Evolutionary conservation across 2,329 filamentous ascomycete species (phyloP).

Genomic region (Ceratocystis smalleyi): DNA sequence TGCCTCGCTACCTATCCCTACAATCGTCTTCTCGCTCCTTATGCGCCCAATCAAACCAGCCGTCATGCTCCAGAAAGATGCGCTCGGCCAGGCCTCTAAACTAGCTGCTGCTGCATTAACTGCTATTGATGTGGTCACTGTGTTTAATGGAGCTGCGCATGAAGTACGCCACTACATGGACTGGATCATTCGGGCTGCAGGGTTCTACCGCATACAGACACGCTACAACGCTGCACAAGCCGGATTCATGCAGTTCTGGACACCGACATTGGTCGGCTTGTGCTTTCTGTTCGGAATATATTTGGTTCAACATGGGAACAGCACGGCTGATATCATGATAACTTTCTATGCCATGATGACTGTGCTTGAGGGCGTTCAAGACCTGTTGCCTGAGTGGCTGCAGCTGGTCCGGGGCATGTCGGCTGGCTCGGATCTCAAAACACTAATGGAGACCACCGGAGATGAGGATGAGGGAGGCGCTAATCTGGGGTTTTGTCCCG

Average conservation of each 20-base stretch:
- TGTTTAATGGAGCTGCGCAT: slow-evolving; percentile 58
- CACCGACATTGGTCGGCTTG: slow-evolving; percentile 64
- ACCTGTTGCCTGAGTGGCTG: slow-evolving; percentile 60
- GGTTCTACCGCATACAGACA: slow-evolving; percentile 52
- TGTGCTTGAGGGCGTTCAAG: slow-evolving; percentile 59
- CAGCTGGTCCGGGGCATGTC: slow-evolving; percentile 64
- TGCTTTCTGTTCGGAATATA: slow-evolving; percentile 79
- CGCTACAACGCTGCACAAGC: slow-evolving; percentile 55
- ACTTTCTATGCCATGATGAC: slow-evolving; percentile 73
- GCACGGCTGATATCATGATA: slow-evolving; percentile 56
- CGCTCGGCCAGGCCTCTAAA: slow-evolving; percentile 57
- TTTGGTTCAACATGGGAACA: slow-evolving; percentile 45
- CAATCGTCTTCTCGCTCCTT: slow-evolving; percentile 42
- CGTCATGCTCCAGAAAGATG: slow-evolving; percentile 51
- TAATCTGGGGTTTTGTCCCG: background rate
- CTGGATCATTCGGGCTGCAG: slow-evolving; percentile 42
- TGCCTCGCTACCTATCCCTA: slow-evolving; percentile 53
- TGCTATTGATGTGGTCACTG: slow-evolving; percentile 74
- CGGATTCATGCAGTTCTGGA: slow-evolving; percentile 57
- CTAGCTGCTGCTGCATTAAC: slow-evolving; percentile 51
- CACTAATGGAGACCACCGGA: slow-evolving; percentile 20
- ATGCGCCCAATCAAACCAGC: slow-evolving; percentile 46
- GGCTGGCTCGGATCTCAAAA: slow-evolving; percentile 41
- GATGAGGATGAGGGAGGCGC: background rate
- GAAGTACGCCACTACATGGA: slow-evolving; percentile 52